These are phyloP conservation scores for Flaveria bidentis DNA, from an alignment of 129 eudicot genomes.

Conservation along the genomic window DNA sequence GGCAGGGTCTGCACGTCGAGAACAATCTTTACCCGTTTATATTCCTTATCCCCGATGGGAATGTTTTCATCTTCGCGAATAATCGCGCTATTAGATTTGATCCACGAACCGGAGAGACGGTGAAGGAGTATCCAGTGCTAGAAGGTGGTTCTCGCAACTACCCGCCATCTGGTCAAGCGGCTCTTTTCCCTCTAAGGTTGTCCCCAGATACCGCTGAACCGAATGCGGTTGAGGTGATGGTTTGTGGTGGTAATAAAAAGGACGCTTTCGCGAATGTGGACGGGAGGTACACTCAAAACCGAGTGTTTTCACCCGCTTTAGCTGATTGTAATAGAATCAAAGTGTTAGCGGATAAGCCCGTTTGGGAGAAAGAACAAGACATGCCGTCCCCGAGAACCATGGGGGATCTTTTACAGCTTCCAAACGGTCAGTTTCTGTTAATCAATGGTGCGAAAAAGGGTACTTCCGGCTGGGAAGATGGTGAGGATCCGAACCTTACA, in stretches of 20 bases:
- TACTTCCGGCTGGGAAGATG: conserved; percentile 73
- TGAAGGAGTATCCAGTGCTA: conserved; percentile 50
- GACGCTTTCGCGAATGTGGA: conserved; percentile 52
- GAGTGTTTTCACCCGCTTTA: conserved; percentile 47
- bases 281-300: conserved; percentile 28
- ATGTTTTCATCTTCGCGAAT: conserved; percentile 76
- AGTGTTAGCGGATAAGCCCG: conserved; percentile 9
- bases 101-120: conserved; percentile 37
- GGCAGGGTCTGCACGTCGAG: conserved; percentile 34
- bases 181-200: conserved; percentile 67
- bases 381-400: conserved; percentile 71
- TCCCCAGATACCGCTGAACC: background rate
- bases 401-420: conserved; percentile 75
- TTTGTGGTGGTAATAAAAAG: conserved; percentile 71
- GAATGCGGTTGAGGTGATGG: conserved; percentile 43
- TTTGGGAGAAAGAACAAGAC: conserved; percentile 70
- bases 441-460: conserved; percentile 77
- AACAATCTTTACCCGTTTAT: conserved; percentile 85
- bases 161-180: conserved; percentile 71
- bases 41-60: conserved; percentile 61
- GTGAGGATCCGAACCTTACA: conserved; percentile 50
- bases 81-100: conserved; percentile 51
- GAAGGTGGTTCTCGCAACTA: conserved; percentile 78
- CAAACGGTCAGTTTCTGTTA: conserved; percentile 60
- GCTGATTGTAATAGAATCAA: conserved; percentile 61